Conservation (phyloP, 2,329 filamentous ascomycete genomes). For the Epichloe coenophiala region DNA sequence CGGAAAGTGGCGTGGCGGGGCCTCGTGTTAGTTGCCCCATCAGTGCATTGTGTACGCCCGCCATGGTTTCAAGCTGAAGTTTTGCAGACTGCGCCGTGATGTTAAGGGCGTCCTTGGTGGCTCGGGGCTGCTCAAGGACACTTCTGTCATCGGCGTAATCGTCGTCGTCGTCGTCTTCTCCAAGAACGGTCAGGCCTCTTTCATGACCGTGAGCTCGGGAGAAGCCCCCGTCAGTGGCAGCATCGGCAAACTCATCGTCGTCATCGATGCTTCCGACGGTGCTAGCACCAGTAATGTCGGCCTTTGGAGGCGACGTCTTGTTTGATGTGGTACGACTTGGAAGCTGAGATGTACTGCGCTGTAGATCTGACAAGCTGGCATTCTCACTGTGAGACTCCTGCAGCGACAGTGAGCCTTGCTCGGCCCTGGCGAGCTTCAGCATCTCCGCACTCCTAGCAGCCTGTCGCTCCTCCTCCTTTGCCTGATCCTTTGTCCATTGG, state of each 20-base stretch:
- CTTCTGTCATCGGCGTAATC: conserved; percentile 57
- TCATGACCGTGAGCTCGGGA: conserved; percentile 23
- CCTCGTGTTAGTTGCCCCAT: conserved; percentile 53
- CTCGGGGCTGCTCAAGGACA: conserved; percentile 56
- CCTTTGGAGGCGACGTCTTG: conserved; percentile 18
- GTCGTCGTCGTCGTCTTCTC: conserved; percentile 41
- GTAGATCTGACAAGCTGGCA: conserved; percentile 35
- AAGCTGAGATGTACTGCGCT: conserved; percentile 31
- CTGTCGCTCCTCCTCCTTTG: conserved; percentile 73
- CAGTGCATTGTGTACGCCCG: conserved; percentile 72
- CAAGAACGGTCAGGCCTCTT: conserved; percentile 20
- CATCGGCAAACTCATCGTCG: conserved; percentile 39
- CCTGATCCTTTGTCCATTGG: conserved; percentile 95
- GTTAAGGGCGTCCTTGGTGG: conserved; percentile 85
- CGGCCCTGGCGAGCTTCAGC: conserved; percentile 65
- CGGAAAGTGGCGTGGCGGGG: conserved; percentile 59
- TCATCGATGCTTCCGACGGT: conserved; percentile 37
- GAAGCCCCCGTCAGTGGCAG: conserved; percentile 29
- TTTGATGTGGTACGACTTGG: conserved; percentile 15
- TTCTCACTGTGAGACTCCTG: conserved; percentile 37
- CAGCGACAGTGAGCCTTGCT: conserved; percentile 43
- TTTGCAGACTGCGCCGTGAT: conserved; percentile 94
- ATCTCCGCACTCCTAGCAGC: conserved; percentile 62
- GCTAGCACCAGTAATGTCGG: conserved; percentile 26
- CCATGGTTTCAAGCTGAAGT: conserved; percentile 80